Evolutionary conservation across 2,329 filamentous ascomycete genomes (phyloP).

Genomic region (Tolypocladium amazonense): DNA sequence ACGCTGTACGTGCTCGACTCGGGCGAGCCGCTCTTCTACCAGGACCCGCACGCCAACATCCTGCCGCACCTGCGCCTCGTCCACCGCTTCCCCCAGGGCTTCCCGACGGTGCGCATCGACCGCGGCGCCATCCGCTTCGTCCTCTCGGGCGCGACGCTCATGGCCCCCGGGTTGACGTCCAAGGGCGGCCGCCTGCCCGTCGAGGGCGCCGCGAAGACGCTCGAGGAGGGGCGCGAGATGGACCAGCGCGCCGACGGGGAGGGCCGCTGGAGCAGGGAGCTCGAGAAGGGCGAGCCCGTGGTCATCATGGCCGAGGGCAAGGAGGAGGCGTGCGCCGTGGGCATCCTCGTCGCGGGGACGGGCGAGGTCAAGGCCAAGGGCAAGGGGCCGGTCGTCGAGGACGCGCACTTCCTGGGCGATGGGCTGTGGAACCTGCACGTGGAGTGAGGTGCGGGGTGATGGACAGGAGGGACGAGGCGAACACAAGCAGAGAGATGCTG

Average conservation of each 20-base stretch:
- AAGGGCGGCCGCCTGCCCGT: constrained; percentile 70
- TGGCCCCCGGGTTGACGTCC: constrained; percentile 88
- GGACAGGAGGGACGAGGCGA: background rate
- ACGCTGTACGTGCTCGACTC: constrained; percentile 74
- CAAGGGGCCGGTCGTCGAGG: constrained; percentile 89
- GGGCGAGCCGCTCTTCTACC: constrained; percentile 75
- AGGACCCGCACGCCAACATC: constrained; percentile 62
- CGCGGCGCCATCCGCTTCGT: constrained; percentile 96
- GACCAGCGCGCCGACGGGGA: constrained; percentile 33
- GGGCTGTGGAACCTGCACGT: constrained; percentile 70
- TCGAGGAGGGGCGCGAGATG: constrained; percentile 31
- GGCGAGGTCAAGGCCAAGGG: constrained; percentile 88
- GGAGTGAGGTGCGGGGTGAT: constrained; percentile 24
- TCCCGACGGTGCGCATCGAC: constrained; percentile 82
- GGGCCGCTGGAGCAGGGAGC: constrained; percentile 51
- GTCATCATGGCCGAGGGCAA: constrained; percentile 91
- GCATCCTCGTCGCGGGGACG: constrained; percentile 72
- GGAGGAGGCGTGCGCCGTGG: constrained; percentile 80
- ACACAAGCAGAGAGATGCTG: background rate
- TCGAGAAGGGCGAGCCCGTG: constrained; percentile 74
- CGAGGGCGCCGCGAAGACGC: constrained; percentile 20
- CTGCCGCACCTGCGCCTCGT: constrained; percentile 84
- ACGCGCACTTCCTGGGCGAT: constrained; percentile 88
- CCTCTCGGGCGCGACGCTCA: constrained; percentile 82
- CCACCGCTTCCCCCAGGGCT: constrained; percentile 77